Evolutionary conservation across 345 rosid genomes (phyloP), one percentile per base, ranked within the genome.

Genomic region (sweet orange (Citrus sinensis)): DNA sequence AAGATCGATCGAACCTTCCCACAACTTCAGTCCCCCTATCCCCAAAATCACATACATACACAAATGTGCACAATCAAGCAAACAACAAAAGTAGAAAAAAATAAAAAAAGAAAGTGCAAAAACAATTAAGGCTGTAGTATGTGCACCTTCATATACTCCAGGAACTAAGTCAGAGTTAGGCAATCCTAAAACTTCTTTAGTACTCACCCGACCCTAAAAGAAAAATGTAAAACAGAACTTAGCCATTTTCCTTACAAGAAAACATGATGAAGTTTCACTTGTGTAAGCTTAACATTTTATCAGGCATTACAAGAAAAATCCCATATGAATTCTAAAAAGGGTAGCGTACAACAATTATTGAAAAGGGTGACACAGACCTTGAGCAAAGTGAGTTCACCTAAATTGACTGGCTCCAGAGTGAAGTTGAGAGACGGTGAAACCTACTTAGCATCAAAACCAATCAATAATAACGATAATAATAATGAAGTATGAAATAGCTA

Each of bases 1-100:
- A 73, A 96, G 97, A 89, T 96, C 99, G 29, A 94, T 69, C 14
- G 99, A 96, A 67, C 98, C 97, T 86, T 96, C 99, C 98, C 99
- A 94, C 49, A 96, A 91, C 87, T 96, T 96, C 72, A 96, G 88
- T 49, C 99, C 99, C 0, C 99, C 99, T 96, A 80, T 39, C 67
- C 63, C 37, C 35, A 40, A 39, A 79, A 63, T 34, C 8, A 73
- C n/a, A 46, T 10, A 11, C 2, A 51, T 54, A 39, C 42, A 24
- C 9, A 51, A 9, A 83, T 6, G 59, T 0, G 46, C n/a, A n/a
- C 29, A 40, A 29, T 10, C 11, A 63, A 19, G 9, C 29, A 19
- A 63, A 17, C 10, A 40, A 49, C n/a, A 55, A 13, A 14, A 22
- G 35, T 22, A 46, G 67, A 3, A 42, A 69, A 0, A 40, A 40